Evolutionary conservation across 2,329 filamentous ascomycete genomes (phyloP), one percentile per base, ranked within the genome.

Genomic region (Paracoccidioides lutzii): DNA sequence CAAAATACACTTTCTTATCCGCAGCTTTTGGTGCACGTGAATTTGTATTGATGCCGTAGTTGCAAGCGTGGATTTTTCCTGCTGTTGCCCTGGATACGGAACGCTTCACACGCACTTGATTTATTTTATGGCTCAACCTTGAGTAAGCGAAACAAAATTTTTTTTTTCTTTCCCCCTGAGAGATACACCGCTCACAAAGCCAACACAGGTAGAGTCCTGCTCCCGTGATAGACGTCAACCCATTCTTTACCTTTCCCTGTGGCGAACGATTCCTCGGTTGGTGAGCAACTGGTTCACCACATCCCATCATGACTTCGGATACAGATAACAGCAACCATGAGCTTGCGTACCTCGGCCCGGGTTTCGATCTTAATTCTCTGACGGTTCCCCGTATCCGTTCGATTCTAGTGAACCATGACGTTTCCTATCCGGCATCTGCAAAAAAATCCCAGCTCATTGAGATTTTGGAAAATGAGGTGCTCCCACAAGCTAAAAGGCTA

Each of bases 361-460:
- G 81, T 64, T 97, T 96, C 69, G 89, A 98, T 69, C 83, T 93
- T 22, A 79, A 80, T 66, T 82, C 80, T 60, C 81, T 97, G 60
- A 97, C 90, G 1, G 83, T 97, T 52, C 90, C 93, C 33, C 86
- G 87, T 48, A 77, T 98, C 63, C 88, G 93, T 65, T 91, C 87
- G 51, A 94, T 97, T 61, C 82, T 98, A 57, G 87, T 97, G 65
- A 86, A 83, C 61, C 88, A 98, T 74, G 87, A 90, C 67, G 77
- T 97, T 65, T 75, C 82, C 41, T 97, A 95, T 68, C 85, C 90
- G 4, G 84, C 88, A 0, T 90, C 84, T 4, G 90, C 93, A 10
- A 98, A 97, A 75, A 98, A 98, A 75, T 76, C 82, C 0, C 85
- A 95, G 66, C 82, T 98, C 28, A 78, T 98, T 58, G 83, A 87